Evolutionary conservation across 768 basidiomycete genomes (phyloP).

Genomic region (Wakefieldia striispora): DNA sequence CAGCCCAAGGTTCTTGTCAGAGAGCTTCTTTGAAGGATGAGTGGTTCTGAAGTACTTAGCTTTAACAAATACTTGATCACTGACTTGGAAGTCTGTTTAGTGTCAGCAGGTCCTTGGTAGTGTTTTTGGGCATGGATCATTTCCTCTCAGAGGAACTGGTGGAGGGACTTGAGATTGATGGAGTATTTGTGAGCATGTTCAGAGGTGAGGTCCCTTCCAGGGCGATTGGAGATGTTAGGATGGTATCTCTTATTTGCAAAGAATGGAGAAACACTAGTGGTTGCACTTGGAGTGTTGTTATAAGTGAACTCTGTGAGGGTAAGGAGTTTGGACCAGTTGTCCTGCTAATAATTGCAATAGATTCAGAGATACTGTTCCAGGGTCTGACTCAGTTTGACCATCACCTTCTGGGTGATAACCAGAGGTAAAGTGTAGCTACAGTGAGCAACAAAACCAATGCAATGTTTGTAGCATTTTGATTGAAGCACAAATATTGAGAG

Average conservation of each 20-base stretch:
- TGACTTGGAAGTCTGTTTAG: background rate
- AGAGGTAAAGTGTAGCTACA: background rate
- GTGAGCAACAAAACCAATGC: too few species aligned
- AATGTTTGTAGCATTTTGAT: too few species aligned
- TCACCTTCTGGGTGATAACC: background rate
- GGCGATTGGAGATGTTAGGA: too few species aligned
- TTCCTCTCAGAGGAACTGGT: background rate
- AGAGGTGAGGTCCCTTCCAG: too few species aligned
- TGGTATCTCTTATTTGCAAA: constrained; percentile 2
- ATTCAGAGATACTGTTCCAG: too few species aligned
- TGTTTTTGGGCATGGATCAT: background rate
- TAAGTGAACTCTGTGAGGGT: too few species aligned
- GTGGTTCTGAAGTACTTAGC: background rate
- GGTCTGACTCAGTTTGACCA: too few species aligned
- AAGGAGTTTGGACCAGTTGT: too few species aligned
- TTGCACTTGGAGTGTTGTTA: background rate
- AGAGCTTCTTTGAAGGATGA: background rate
- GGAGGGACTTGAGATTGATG: background rate
- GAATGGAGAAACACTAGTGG: background rate
- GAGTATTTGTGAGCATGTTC: too few species aligned
- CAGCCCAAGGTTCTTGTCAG: too few species aligned
- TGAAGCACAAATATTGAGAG: too few species aligned
- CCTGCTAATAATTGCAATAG: too few species aligned
- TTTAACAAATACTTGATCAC: background rate
- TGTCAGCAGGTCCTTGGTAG: background rate